Evolutionary conservation across 1,139 yeast species (phyloP).

Genomic region (Diutina catenulata): DNA sequence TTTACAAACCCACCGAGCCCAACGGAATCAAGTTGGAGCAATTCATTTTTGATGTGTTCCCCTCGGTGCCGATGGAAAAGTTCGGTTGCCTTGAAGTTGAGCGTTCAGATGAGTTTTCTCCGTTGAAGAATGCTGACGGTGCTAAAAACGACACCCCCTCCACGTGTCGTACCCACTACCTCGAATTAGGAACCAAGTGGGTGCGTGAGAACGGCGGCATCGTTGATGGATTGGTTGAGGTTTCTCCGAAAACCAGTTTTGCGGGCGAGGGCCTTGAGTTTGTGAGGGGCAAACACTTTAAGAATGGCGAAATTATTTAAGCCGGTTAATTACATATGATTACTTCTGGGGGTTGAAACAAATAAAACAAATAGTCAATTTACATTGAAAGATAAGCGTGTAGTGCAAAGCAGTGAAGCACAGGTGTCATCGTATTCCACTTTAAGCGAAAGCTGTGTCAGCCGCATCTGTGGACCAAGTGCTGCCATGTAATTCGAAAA

Average conservation of each 20-base stretch:
- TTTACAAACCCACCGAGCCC: slow-evolving; percentile 52
- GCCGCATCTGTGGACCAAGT: too few species aligned
- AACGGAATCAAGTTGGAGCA: slow-evolving; percentile 95
- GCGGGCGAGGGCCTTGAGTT: slow-evolving; percentile 71
- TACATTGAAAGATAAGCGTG: too few species aligned
- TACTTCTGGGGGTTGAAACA: too few species aligned
- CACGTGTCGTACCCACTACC: slow-evolving; percentile 58
- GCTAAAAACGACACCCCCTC: slow-evolving; percentile 75
- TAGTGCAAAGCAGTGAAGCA: too few species aligned
- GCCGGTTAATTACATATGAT: too few species aligned
- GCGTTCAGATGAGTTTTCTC: slow-evolving; percentile 78
- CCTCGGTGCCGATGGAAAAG: slow-evolving; percentile 54
- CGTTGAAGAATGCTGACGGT: slow-evolving; percentile 85
- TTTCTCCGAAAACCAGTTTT: slow-evolving; percentile 63
- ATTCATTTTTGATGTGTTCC: slow-evolving; percentile 93
- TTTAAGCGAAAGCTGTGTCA: too few species aligned
- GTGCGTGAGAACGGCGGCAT: slow-evolving; percentile 54
- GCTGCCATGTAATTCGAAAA: too few species aligned
- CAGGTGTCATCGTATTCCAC: too few species aligned
- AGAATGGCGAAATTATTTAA: slow-evolving; percentile 29
- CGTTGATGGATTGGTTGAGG: slow-evolving; percentile 58
- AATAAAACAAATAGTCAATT: background rate
- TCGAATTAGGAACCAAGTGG: slow-evolving; percentile 73
- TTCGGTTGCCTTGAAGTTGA: slow-evolving; percentile 93
- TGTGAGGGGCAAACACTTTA: slow-evolving; percentile 40